Evolutionary conservation across 805 yeast genomes (phyloP), one percentile per base, ranked within the genome.

Genomic region (Candida verbasci): DNA sequence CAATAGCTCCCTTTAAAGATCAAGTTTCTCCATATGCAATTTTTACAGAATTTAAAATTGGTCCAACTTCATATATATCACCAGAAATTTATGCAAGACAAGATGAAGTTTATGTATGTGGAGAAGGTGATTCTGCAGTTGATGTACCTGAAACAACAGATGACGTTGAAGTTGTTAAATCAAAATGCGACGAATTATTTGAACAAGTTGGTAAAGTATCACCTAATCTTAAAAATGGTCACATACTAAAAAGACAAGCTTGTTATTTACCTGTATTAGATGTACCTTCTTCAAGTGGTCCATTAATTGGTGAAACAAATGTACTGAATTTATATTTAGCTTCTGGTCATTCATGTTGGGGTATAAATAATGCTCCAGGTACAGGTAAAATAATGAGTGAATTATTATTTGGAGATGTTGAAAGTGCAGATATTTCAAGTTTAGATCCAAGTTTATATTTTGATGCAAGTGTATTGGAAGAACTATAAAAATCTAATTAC

Each of bases 321-420:
- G 94, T 89, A 6, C 77, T 74, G 16, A 80, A 81, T 42, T 65
- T 91, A 42, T 84, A 67, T 49, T 58, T 91, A 38, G 96, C 96
- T 2, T 77, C 91, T 11, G 98, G 97, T 0, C 98, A 91, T 60
- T 84, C 96, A 11, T 93, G 97, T 62, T 91, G 98, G 98, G 98
- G 98, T 16, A 93, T 91, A 44, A 93, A 91, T 63, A 91, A 93
- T 59, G 96, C 96, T 0, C 97, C 97, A 1, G 97, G 85, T 3
- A 89, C 97, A 0, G 98, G 98, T n/a, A 79, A 86, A 53, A 72
- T 93, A 25, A 74, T 91, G 80, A 80, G 95, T 45, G 97, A 91
- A 61, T 52, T 91, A 37, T 58, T 91, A 31, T 58, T 91, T 30
- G 97, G 91, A 34, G 97, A 97, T 9, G 78, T 76, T 45, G 82